Base-by-base conservation (phyloP, 2,329 filamentous ascomycete genomes). In the Diaporthe capsici region DNA sequence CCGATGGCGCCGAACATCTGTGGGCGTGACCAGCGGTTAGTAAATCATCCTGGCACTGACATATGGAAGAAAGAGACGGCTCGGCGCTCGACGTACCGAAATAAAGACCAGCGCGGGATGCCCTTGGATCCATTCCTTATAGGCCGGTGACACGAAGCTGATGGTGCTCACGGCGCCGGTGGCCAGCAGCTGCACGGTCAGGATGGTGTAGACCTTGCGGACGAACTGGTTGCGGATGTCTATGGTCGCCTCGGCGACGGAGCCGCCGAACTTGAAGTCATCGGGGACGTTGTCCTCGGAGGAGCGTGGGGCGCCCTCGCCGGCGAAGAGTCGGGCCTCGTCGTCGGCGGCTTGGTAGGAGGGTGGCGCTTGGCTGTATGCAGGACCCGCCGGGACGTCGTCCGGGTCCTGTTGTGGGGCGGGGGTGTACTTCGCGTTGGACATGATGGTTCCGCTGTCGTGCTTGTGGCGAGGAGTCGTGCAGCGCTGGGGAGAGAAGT, bases 181-280 rank as follows among this genome's bases (percentile, higher is more conserved):
- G 75, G 93, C 92, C 82, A 98, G 88, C 72, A 99, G 92, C 84
- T 99, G 97, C 71, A 95, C 92, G n/a, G 97, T 98, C 86, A 99
- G 90, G 85, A 99, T 99, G 76, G 95, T 94, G 87, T 99, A 99
- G 83, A 99, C 97, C 89, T 98, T 98, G 85, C 96, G 93, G 81
- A 98, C 90, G 85, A 98, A 99, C 85, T 97, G 94, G 92, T 98
- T 98, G 80, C 96, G 94, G 83, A 99, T 98, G 82, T 98, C 95
- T 82, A 98, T 89, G 28, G 96, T 98, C 63, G 95, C 96, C 87
- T 98, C 97, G 79, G 96, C 93, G 76, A 98, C 96, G 25, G 93
- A 95, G 77, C 95, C 96, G 80, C 96, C 97, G 82, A 98, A 98
- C 94, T 98, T 98, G 92, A 98, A 98, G 85, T 98, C 96, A 87